A percentile compares a stretch with the other conserved stretches of the same genome.
These are phyloP conservation scores for Pseudonitzschia pungens DNA, from an alignment of 108 stramenopile genomes.

Conservation along the genomic window DNA sequence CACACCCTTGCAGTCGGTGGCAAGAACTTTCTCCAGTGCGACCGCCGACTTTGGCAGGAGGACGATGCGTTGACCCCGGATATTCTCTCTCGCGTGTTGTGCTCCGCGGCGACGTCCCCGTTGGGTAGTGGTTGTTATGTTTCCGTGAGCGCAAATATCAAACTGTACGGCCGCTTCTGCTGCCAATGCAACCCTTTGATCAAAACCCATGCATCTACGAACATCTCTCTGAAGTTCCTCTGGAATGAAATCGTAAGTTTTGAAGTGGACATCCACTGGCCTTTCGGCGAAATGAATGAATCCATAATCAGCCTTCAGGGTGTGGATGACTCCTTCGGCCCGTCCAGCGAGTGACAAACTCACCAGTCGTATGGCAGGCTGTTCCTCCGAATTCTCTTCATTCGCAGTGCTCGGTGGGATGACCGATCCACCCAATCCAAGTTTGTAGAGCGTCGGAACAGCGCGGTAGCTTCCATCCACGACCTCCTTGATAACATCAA, in stretches of 20 bases:
- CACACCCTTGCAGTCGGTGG: constrained; percentile 45
- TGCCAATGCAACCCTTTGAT: constrained; percentile 20
- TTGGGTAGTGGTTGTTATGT: constrained; percentile 18
- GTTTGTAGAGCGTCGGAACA: constrained; percentile 52
- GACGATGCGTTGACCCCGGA: constrained; percentile 66
- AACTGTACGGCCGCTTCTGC: constrained; percentile 70
- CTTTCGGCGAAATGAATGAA: constrained; percentile 78
- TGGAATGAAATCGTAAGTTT: constrained; percentile 66
- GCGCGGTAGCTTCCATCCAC: constrained; percentile 63
- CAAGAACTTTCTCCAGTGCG: constrained; percentile 49
- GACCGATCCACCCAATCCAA: constrained; percentile 29
- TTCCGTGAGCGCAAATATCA: constrained; percentile 69
- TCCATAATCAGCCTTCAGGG: constrained; percentile 64
- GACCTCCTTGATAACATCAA: constrained; percentile 66
- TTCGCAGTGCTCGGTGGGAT: constrained; percentile 18
- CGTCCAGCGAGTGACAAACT: constrained; percentile 50
- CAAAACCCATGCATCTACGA: constrained; percentile 23
- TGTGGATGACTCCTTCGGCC: constrained; percentile 67
- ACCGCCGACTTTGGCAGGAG: constrained; percentile 59
- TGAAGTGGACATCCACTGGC: constrained; percentile 74
- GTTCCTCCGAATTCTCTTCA: constrained; percentile 18
- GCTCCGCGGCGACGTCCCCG: constrained; percentile 34
- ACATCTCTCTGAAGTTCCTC: constrained; percentile 62
- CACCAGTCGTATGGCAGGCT: constrained; percentile 46
- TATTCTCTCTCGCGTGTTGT: constrained; percentile 61